Evolutionary conservation across 1,139 yeast species (phyloP), one percentile per base, ranked within the genome.

Genomic region (Hyphopichia fennica): DNA sequence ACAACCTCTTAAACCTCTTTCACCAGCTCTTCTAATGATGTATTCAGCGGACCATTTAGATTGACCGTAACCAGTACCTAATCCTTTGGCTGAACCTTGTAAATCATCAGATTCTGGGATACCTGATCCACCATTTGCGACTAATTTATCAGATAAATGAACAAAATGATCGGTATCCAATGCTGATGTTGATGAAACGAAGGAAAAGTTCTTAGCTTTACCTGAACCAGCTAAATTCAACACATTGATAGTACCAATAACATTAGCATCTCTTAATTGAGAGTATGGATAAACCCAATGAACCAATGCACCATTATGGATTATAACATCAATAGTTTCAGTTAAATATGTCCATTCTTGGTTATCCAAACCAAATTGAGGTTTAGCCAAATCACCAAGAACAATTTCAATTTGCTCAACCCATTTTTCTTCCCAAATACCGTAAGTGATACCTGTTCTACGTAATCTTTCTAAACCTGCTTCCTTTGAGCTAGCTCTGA

Each of bases 251-350:
- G 98, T 87, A 40, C 96, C 84, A 47, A 91, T 69, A 30, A 95
- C 99, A 60, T 95, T 95, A 32, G 99, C 95, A 47, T 89, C 96
- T 55, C 98, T 81, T 53, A 95, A 74, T 54, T 87, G 88, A 40
- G 86, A 70, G 65, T 95, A 95, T 35, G 98, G 99, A 62, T 87
- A 93, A 3, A 91, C 96, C 99, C 99, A 95, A 65, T 95, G 99
- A 34, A 95, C 99, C 48, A 91, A 75, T 4, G 99, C 99, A 69
- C 98, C 99, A 57, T 95, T 95, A 65, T 95, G 99, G 48, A 95
- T 80, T 40, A 95, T 82, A 4, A 86, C 84, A 62, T 95, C 99
- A 45, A 91, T 72, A 1, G 72, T 65, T 13, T 77, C 65, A 4
- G 82, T 66, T 47, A 95, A 74, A 5, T 58, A 40, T 2, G 52